A percentile compares a stretch with the other conserved stretches of the same genome.
phyloP scores from a whole-genome alignment of 2,329 filamentous ascomycete species.

The Penicillium sp. region DNA sequence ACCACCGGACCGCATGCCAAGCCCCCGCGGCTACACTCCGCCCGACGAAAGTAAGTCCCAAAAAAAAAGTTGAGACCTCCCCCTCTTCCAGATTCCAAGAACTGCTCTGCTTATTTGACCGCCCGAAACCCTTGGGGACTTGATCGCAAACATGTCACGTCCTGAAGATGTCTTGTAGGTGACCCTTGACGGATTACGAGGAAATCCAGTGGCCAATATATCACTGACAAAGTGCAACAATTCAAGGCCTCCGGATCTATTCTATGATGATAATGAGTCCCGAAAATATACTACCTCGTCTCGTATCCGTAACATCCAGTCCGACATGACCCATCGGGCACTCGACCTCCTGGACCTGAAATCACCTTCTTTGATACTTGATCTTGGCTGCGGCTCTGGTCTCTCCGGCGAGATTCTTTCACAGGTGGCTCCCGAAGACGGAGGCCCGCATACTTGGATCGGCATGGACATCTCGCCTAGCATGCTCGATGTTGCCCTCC shows the following conservation, averaged over 20 bases:
- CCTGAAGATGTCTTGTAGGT: constrained; percentile 85
- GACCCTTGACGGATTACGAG: no score
- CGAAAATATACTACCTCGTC: constrained; percentile 96
- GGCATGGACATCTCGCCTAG: constrained; percentile 89
- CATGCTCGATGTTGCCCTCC: constrained; percentile 94
- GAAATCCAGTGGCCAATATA: constrained; percentile 3
- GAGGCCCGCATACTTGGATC: constrained; percentile 88
- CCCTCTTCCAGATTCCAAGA: no score
- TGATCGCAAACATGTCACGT: constrained; percentile 78
- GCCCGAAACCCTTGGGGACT: no score
- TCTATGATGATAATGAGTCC: constrained; percentile 92
- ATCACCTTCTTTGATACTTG: constrained; percentile 76
- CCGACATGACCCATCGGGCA: constrained; percentile 85
- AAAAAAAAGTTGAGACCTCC: no score
- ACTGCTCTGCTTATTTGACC: no score
- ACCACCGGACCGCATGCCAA: no score
- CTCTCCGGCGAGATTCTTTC: constrained; percentile 90
- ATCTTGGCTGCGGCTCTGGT: constrained; percentile 91
- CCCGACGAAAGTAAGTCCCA: no score
- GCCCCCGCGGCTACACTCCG: no score
- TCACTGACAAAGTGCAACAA: no score
- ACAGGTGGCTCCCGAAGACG: constrained; percentile 57
- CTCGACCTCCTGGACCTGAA: constrained; percentile 82
- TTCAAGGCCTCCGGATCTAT: constrained; percentile 78
- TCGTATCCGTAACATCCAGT: constrained; percentile 90